phyloP scores from a whole-genome alignment of 129 eudicot genomes.

The Dittrichia graveolens region DNA sequence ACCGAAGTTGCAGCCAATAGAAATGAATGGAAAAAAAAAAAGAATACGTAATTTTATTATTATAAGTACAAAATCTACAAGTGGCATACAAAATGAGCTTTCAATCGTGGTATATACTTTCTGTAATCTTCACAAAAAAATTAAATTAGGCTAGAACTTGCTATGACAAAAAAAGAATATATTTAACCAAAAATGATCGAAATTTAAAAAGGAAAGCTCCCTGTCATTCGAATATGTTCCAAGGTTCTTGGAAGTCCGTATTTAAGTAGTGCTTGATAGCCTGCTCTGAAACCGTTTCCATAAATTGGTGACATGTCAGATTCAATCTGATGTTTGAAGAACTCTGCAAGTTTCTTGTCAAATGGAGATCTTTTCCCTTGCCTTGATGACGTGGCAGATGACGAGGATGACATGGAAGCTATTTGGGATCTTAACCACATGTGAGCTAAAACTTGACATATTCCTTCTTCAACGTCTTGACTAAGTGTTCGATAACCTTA shows the following conservation, averaged over 20 bases:
- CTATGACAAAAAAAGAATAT: conserved; percentile 1
- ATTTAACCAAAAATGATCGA: conserved; percentile 20
- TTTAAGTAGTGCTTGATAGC: conserved; percentile 61
- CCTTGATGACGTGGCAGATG: conserved; percentile 41
- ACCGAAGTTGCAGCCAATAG: background rate
- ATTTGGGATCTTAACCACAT: conserved; percentile 79
- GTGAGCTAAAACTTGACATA: conserved; percentile 80
- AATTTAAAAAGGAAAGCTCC: conserved; percentile 59
- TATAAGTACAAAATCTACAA: conserved; percentile 29
- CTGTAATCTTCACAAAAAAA: conserved; percentile 30
- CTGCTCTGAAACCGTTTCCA: conserved; percentile 79
- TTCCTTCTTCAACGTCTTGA: conserved; percentile 87
- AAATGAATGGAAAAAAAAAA: background rate
- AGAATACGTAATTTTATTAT: conserved; percentile 32
- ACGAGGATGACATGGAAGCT: conserved; percentile 34
- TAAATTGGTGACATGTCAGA: conserved; percentile 70
- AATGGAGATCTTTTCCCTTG: conserved; percentile 62
- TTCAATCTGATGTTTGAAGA: conserved; percentile 75
- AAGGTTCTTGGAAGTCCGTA: conserved; percentile 67
- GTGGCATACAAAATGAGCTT: conserved; percentile 18
- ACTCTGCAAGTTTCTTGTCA: conserved; percentile 76
- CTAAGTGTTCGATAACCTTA: conserved; percentile 56
- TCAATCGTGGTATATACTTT: conserved; percentile 29
- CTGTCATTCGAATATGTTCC: conserved; percentile 73
- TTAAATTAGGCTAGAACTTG: conserved; percentile 17